Conservation (phyloP, 306 rosid species). For the Bauhinia variegata region DNA sequence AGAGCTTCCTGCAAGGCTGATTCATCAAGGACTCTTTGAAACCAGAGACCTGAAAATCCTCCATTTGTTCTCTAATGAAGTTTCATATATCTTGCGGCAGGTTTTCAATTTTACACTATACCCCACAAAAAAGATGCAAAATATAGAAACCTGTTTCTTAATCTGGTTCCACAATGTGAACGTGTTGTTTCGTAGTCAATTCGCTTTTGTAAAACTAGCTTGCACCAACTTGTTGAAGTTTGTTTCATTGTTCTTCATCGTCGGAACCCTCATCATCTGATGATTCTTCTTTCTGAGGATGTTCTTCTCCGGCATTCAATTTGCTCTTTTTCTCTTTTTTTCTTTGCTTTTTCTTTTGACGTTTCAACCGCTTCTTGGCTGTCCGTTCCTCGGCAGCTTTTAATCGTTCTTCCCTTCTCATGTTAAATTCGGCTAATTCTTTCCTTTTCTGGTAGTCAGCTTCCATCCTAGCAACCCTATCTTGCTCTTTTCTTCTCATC, state of each 20-base stretch:
- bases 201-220: not conserved
- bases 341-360: constrained; percentile 87
- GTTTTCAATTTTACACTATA: no score
- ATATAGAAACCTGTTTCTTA: no score
- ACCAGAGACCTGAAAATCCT: no score
- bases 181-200: constrained; percentile 21
- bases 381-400: constrained; percentile 90
- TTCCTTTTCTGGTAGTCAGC: constrained; percentile 79
- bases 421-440: constrained; percentile 67
- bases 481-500: constrained; percentile 97
- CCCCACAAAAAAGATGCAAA: no score
- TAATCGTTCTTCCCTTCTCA: constrained; percentile 86
- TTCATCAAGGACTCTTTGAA: no score
- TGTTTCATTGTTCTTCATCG: constrained; percentile 48
- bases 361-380: constrained; percentile 76
- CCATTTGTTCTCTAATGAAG: no score
- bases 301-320: constrained; percentile 52
- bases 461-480: constrained; percentile 91
- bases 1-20: no score
- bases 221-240: constrained; percentile 24
- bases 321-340: constrained; percentile 71
- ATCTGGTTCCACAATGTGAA: constrained; percentile 2
- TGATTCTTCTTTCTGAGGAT: constrained; percentile 58
- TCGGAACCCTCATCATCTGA: constrained; percentile 67
- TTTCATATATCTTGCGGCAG: no score